These are phyloP conservation scores for Chalciporus pseudorubinellus DNA, from an alignment of 768 basidiomycete genomes.

Conservation along the genomic window DNA sequence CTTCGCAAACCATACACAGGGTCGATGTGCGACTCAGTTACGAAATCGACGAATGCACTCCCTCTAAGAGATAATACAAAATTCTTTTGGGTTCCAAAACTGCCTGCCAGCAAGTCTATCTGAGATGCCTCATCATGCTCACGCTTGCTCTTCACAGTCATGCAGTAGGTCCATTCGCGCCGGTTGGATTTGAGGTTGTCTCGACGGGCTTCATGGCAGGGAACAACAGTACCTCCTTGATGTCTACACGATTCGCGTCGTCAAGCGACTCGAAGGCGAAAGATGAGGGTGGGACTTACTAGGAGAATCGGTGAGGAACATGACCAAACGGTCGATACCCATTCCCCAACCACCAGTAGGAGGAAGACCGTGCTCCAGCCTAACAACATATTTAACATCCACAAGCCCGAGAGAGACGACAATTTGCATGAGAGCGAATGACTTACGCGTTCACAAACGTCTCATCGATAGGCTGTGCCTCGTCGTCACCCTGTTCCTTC, in stretches of 20 bases:
- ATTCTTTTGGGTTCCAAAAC: background rate
- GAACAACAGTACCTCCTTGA: conserved; percentile 96
- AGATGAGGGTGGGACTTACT: conserved; percentile 48
- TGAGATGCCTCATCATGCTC: conserved; percentile 32
- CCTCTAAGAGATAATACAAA: background rate
- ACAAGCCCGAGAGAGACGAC: no score
- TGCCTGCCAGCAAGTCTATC: background rate
- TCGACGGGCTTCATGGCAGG: conserved; percentile 93
- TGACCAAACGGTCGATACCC: conserved; percentile 93
- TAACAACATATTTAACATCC: conserved; percentile 23
- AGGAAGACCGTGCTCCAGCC: conserved; percentile 94
- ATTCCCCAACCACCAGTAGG: conserved; percentile 98
- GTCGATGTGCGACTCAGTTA: no score
- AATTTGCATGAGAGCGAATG: background rate
- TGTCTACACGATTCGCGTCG: conserved; percentile 51
- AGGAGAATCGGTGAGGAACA: conserved; percentile 97
- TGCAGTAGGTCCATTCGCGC: conserved; percentile 29
- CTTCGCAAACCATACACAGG: no score
- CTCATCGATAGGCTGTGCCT: conserved; percentile 97
- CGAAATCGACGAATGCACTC: background rate
- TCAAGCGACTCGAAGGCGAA: conserved; percentile 1
- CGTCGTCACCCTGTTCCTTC: conserved; percentile 97
- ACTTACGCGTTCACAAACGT: conserved; percentile 92
- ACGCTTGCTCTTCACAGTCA: conserved; percentile 6
- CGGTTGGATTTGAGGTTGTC: conserved; percentile 36